Conservation (phyloP, 495 filamentous ascomycete genomes). For the Penicillium paxilli region DNA sequence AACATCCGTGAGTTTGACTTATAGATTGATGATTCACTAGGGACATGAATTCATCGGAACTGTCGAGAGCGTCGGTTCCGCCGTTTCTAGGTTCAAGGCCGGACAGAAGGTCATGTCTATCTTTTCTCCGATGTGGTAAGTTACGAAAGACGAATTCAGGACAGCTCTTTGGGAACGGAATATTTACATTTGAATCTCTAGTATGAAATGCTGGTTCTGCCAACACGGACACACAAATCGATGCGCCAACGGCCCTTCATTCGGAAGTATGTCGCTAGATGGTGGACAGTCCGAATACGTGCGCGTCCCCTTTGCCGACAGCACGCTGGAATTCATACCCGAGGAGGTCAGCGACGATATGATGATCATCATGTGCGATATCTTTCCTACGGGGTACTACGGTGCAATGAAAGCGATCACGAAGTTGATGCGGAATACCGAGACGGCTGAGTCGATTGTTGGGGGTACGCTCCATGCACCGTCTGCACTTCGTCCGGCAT, state of each 20-base stretch:
- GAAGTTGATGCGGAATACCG: not conserved
- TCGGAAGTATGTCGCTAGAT: not conserved
- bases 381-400: constrained; percentile 2
- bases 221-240: not conserved
- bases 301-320: not conserved
- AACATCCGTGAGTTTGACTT: not conserved
- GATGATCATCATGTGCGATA: not conserved
- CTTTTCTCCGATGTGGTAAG: not conserved
- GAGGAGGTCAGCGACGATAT: not conserved
- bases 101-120: not conserved
- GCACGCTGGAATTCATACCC: not conserved
- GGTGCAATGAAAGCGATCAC: not conserved
- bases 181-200: too few species aligned
- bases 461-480: not conserved
- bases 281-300: not conserved
- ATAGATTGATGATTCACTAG: not conserved
- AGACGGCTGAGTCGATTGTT: not conserved
- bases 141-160: not conserved
- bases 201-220: not conserved
- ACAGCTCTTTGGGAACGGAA: too few species aligned
- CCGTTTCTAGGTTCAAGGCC: not conserved
- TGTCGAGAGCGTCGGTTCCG: not conserved
- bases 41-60: not conserved
- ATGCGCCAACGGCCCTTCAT: not conserved
- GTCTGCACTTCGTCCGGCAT: not conserved